Evolutionary conservation across 495 filamentous ascomycete species (phyloP), one percentile per base, ranked within the genome.

Genomic region (Aspergillus egyptiacus): DNA sequence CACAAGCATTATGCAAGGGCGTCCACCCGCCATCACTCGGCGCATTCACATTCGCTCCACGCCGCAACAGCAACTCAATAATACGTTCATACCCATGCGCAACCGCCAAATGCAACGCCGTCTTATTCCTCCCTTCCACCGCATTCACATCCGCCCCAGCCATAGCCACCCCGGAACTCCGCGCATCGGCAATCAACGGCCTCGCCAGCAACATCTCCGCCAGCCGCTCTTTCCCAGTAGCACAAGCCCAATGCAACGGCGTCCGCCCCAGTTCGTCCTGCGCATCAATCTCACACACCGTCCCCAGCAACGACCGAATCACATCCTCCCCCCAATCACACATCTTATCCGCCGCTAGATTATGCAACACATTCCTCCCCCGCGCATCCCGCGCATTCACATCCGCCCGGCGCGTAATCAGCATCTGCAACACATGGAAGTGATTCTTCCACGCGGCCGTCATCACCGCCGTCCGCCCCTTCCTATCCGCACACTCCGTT

Each of bases 21-120:
- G 80, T 84, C 81, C 81, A 85, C 7, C 73, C 73, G 27, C 77
- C 75, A 56, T 82, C 79, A 60, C 78, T 82, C 37, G 68, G 64
- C 25, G 78, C 75, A 54, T 76, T 68, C 8, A 82, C 64, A 52
- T 77, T 58, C 5, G 82, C 80, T 7, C 67, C 66, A 51, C 77
- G 63, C 14, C 59, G 48, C 20, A 85, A 59, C 9, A 86, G 64
- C 46, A 84, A 51, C 50, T 67, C 61, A 10, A 85, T 75, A 45
- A 83, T 77, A 49, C 78, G 74, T 14, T 66, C 66, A 18, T 75
- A 68, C 6, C 71, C 60, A 68, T 78, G 68, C 37, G 73, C 71
- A 13, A 75, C 71, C 0, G 81, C 80, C 35, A 84, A 65, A 66
- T 84, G 81, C 39, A 86, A 58, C 6, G 73, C 67, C 0, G 80